Conservation (phyloP, 1,139 yeast species). For the Geotrichum siamense region DNA sequence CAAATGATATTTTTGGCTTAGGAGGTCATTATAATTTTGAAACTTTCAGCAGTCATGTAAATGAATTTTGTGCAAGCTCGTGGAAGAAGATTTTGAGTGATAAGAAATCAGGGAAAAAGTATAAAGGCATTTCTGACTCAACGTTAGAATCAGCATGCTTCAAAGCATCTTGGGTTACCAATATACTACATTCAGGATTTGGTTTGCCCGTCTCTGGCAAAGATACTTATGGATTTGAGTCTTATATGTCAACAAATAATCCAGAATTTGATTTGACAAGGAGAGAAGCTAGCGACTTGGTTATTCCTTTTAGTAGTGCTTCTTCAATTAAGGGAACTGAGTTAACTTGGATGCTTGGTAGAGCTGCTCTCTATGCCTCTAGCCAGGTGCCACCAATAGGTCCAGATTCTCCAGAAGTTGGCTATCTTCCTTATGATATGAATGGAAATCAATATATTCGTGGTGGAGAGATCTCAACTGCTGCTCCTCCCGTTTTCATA, state of each 20-base stretch:
- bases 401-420: conserved; percentile 18
- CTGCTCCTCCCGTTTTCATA: neutral
- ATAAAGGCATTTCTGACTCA: conserved; percentile 35
- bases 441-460: conserved; percentile 15
- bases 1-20: conserved; percentile 41
- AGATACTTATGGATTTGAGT: conserved; percentile 9
- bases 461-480: conserved; percentile 18
- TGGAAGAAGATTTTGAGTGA: conserved; percentile 41
- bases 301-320: conserved; percentile 51
- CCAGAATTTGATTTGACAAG: conserved; percentile 9
- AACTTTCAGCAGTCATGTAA: conserved; percentile 42
- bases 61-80: conserved; percentile 42
- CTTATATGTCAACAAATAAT: conserved; percentile 1
- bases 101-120: conserved; percentile 22
- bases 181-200: conserved; percentile 65
- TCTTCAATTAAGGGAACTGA: conserved; percentile 57
- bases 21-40: conserved; percentile 39
- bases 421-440: conserved; percentile 19
- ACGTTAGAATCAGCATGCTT: conserved; percentile 54
- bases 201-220: conserved; percentile 55
- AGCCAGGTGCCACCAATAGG: conserved; percentile 26
- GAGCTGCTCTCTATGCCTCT: conserved; percentile 58
- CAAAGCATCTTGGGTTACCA: conserved; percentile 67
- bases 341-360: conserved; percentile 77
- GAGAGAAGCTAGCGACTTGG: conserved; percentile 23